These are phyloP conservation scores for Aquilaria malaccensis DNA, from an alignment of 345 rosid species.

Conservation along the genomic window DNA sequence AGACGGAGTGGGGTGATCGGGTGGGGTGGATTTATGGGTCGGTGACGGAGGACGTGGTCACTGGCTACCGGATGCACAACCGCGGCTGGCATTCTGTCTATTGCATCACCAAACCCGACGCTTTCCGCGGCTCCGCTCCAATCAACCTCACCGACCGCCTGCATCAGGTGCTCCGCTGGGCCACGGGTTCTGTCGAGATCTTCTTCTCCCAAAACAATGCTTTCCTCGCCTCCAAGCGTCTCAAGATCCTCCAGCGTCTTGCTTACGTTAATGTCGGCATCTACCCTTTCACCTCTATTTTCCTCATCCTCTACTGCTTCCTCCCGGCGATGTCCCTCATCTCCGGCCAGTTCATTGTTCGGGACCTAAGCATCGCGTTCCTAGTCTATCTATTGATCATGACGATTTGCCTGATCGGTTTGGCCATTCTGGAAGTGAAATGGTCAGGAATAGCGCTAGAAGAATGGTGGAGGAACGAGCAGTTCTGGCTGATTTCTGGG, in stretches of 20 bases:
- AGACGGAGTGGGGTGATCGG: constrained; percentile 96
- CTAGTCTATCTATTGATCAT: constrained; percentile 57
- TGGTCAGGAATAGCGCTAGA: constrained; percentile 82
- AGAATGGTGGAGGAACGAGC: constrained; percentile 99
- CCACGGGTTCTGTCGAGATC: constrained; percentile 92
- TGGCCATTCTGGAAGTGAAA: constrained; percentile 78
- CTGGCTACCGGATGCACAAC: constrained; percentile 97
- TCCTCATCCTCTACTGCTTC: constrained; percentile 86
- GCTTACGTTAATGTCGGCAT: constrained; percentile 88
- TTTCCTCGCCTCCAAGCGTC: constrained; percentile 46
- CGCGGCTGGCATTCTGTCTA: constrained; percentile 97
- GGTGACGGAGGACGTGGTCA: constrained; percentile 94
- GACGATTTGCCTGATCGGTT: constrained; percentile 52
- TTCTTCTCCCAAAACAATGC: constrained; percentile 97
- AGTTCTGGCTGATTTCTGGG: constrained; percentile 89
- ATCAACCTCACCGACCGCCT: constrained; percentile 91
- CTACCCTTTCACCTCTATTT: constrained; percentile 86
- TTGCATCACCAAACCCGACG: constrained; percentile 83
- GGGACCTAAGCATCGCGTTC: constrained; percentile 47
- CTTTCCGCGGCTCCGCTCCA: constrained; percentile 89
- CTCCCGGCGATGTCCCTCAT: constrained; percentile 93
- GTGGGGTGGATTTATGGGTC: constrained; percentile 99
- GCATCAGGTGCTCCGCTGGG: constrained; percentile 96
- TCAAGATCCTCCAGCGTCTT: constrained; percentile 76
- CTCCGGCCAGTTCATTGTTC: constrained; percentile 82